phyloP scores from a whole-genome alignment of 176 grass and related monocot genomes.

The Avena atlantica region DNA sequence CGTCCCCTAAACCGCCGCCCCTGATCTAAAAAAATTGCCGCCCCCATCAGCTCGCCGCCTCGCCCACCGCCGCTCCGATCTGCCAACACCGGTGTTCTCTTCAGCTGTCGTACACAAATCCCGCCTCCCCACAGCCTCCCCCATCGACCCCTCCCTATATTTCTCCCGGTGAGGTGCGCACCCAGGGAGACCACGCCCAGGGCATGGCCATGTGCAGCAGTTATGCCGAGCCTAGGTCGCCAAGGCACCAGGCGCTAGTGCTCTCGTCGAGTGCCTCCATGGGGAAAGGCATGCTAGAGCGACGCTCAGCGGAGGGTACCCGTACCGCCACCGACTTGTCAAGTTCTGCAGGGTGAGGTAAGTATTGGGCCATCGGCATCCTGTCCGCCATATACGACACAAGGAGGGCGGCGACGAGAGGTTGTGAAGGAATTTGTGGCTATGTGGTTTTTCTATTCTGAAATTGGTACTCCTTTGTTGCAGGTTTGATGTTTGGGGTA shows the following conservation, averaged over 20 bases:
- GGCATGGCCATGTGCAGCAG: neutral
- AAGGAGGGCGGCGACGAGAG: too few relatives aligned
- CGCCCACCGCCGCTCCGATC: neutral
- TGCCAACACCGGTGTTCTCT: neutral
- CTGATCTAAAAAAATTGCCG: too few relatives aligned
- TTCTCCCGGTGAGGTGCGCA: neutral
- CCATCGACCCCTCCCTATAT: neutral
- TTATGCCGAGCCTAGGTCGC: neutral
- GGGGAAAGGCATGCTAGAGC: too few relatives aligned
- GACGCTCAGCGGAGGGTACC: neutral
- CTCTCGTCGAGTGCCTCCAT: neutral
- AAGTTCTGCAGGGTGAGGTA: too few relatives aligned
- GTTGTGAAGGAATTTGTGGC: too few relatives aligned
- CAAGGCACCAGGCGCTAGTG: neutral
- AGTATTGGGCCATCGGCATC: too few relatives aligned
- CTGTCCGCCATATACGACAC: too few relatives aligned
- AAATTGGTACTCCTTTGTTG: too few relatives aligned
- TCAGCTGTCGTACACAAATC: neutral
- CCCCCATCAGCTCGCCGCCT: neutral
- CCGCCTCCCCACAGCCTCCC: neutral
- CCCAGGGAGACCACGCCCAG: neutral
- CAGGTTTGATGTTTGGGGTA: too few relatives aligned
- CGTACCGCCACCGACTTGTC: too few relatives aligned
- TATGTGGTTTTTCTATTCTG: too few relatives aligned
- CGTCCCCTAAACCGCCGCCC: neutral